These are phyloP conservation scores for Talinum fruticosum DNA, from an alignment of 148 eudicot genomes.

Conservation along the genomic window DNA sequence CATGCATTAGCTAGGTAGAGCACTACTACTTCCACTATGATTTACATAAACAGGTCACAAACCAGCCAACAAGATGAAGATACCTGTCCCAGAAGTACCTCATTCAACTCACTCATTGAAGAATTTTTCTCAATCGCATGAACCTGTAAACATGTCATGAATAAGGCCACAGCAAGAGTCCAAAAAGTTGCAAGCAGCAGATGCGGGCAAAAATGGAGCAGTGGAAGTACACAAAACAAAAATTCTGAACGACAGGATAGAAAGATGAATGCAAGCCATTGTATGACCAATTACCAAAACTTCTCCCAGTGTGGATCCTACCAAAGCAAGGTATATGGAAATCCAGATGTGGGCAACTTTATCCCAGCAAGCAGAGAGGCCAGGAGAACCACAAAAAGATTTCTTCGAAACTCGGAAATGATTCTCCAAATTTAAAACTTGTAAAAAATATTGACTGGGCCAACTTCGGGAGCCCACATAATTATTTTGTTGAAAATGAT, in stretches of 20 bases:
- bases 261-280: neutral
- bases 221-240: neutral
- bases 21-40: neutral
- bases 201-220: neutral
- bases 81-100: conserved; percentile 98
- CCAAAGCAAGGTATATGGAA: no score
- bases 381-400: no score
- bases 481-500: no score
- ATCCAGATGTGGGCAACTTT: no score
- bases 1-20: neutral
- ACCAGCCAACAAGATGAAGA: conserved; percentile 10
- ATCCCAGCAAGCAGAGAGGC: no score
- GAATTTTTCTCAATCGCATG: conserved; percentile 87
- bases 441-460: no score
- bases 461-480: no score
- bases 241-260: neutral
- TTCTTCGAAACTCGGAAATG: no score
- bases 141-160: conserved; percentile 56
- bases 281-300: neutral
- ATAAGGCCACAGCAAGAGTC: neutral
- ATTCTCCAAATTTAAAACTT: no score
- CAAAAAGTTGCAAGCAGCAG: neutral
- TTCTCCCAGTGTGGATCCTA: no score
- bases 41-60: neutral
- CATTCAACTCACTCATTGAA: conserved; percentile 95